Base-by-base conservation (phyloP, 1,139 yeast genomes). In the Candida tetrigidarum region DNA sequence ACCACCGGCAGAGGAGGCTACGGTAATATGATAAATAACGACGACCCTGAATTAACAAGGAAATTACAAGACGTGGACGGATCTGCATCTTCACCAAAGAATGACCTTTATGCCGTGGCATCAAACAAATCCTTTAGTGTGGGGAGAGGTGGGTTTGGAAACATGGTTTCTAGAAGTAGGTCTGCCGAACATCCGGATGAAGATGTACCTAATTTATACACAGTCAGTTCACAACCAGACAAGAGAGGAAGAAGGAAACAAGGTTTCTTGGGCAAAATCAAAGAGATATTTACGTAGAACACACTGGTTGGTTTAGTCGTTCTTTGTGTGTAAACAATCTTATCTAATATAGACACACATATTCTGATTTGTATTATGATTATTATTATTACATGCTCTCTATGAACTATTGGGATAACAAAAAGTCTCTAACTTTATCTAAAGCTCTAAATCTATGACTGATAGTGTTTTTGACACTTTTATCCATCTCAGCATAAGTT, bases 401-500 rank as follows among this genome's bases (percentile, higher is more conserved):
- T 29, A 22, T 29, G 34, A 6, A 27, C 30, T 42, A 44, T 37
- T 48, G 43, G n/a, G 49, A 38, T 27, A 56, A 44, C 49, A 92
- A 72, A 56, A 71, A 88, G 26, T 73, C 80, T 62, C 80, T 81
- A 49, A 93, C 77, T 64, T 87, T 81, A 48, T 74, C 81, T 58
- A 93, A 78, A 0, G 99, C 98, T 63, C 76, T 83, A 58, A 76
- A 90, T 59, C 99, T 78, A 62, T 95, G 99, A 53, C 96, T 86
- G 51, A 93, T 86, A 12, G 78, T 64, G 64, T 93, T 92, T 71
- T 95, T 95, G 34, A 77, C 70, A 4, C 65, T 63, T 58, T 86
- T 87, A 46, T 79, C 83, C 93, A 95, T 83, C 66, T 93, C 97
- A n/a, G 98, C 98, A 62, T 86, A 89, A 0, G 98, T 92, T 60